Evolutionary conservation across 768 basidiomycete genomes (phyloP).

Genomic region (Tulasnella sp.): DNA sequence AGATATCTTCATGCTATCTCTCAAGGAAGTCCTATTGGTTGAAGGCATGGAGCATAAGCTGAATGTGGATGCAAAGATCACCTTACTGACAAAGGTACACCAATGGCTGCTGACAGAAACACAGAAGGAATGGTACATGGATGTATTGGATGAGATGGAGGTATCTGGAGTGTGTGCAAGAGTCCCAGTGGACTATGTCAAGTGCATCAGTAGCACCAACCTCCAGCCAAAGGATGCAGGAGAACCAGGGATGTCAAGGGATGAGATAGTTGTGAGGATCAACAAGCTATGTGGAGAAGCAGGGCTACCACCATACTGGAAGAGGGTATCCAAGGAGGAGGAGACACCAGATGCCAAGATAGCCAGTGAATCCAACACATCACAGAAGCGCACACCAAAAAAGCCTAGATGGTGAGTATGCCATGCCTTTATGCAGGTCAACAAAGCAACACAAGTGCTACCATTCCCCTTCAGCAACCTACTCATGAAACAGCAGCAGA

Average conservation of each 20-base stretch:
- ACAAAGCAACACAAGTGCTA: conserved; percentile 20
- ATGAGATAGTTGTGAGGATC: conserved; percentile 29
- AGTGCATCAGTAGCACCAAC: conserved; percentile 29
- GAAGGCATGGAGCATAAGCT: conserved; percentile 28
- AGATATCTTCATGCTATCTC: conserved; percentile 33
- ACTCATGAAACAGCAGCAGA: conserved; percentile 29
- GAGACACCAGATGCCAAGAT: not conserved
- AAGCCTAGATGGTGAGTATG: conserved; percentile 34
- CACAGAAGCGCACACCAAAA: not conserved
- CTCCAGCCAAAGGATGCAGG: conserved; percentile 33
- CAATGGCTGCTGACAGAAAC: conserved; percentile 28
- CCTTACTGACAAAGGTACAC: conserved; percentile 27
- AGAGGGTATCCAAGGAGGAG: not conserved
- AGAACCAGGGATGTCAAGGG: conserved; percentile 24
- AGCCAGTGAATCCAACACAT: conserved; percentile 16
- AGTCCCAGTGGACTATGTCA: conserved; percentile 28
- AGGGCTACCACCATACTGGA: conserved; percentile 22
- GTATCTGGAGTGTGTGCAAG: conserved; percentile 29
- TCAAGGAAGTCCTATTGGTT: conserved; percentile 31
- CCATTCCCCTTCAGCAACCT: conserved; percentile 30
- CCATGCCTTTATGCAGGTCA: conserved; percentile 32
- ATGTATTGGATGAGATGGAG: conserved; percentile 29
- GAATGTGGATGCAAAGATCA: conserved; percentile 25
- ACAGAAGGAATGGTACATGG: conserved; percentile 28
- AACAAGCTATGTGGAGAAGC: conserved; percentile 29